Conservation (phyloP, 106 monocot genomes). For the Vanilla planifolia region DNA sequence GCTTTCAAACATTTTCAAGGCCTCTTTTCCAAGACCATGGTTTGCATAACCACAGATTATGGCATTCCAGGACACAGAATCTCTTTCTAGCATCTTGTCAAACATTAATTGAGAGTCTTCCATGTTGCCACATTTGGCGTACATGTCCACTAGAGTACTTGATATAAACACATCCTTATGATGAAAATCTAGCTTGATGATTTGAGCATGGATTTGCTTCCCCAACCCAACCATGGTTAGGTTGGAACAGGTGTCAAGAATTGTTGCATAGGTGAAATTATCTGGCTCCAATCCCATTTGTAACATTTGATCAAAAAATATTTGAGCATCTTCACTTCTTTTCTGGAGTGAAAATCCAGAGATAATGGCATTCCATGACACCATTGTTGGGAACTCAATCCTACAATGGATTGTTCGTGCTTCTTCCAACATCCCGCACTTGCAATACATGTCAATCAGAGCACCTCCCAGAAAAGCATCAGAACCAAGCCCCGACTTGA, state of each 20-base stretch:
- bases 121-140: constrained; percentile 86
- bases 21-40: constrained; percentile 62
- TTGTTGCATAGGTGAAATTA: constrained; percentile 74
- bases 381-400: constrained; percentile 30
- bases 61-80: constrained; percentile 83
- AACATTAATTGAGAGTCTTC: constrained; percentile 56
- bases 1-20: constrained; percentile 56
- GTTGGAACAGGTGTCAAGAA: constrained; percentile 81
- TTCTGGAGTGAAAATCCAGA: constrained; percentile 72
- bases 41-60: constrained; percentile 78
- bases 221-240: constrained; percentile 51
- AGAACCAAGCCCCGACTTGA: constrained; percentile 62
- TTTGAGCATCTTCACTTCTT: constrained; percentile 70
- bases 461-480: constrained; percentile 64
- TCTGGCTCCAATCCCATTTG: constrained; percentile 57
- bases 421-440: constrained; percentile 62
- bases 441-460: constrained; percentile 90
- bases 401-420: constrained; percentile 61
- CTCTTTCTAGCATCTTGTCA: constrained; percentile 47
- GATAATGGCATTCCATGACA: constrained; percentile 86
- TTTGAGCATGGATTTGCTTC: constrained; percentile 80
- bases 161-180: constrained; percentile 64
- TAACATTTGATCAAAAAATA: constrained; percentile 58
- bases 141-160: constrained; percentile 93
- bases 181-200: constrained; percentile 55